These are phyloP conservation scores for Puccinia brachypodii DNA, from an alignment of 1,284 basidiomycete genomes.

Conservation along the genomic window DNA sequence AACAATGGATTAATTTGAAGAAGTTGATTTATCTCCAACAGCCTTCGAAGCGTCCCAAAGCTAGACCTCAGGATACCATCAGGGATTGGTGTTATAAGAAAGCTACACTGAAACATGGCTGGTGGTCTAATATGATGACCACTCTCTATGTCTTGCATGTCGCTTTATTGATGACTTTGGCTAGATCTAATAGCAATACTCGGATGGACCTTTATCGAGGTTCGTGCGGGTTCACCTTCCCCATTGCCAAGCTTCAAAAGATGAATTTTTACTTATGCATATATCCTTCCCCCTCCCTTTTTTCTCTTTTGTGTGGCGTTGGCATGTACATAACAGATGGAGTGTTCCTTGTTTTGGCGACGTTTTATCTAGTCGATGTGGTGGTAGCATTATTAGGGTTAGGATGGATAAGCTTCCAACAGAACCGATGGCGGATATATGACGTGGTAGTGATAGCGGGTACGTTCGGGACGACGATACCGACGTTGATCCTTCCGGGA, in stretches of 20 bases:
- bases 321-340: conserved; percentile 62
- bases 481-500: conserved; percentile 63
- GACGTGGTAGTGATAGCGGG: conserved; percentile 80
- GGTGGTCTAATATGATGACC: conserved; percentile 86
- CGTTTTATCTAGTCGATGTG: conserved; percentile 77
- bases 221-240: too few species aligned
- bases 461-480: conserved; percentile 78
- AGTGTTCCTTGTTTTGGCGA: conserved; percentile 74
- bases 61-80: conserved; percentile 63
- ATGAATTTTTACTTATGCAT: too few species aligned
- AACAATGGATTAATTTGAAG: conserved; percentile 91
- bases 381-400: conserved; percentile 76
- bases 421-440: conserved; percentile 83
- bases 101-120: conserved; percentile 86
- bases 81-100: conserved; percentile 88
- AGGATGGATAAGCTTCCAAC: conserved; percentile 77
- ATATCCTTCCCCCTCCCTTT: background rate
- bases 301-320: background rate
- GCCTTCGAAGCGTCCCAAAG: conserved; percentile 76
- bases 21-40: conserved; percentile 83
- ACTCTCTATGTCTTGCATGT: conserved; percentile 81
- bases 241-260: too few species aligned
- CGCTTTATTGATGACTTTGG: conserved; percentile 68
- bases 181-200: conserved; percentile 30
- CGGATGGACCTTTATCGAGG: conserved; percentile 31